phyloP scores from a whole-genome alignment of 2,329 filamentous ascomycete species.

The Tolypocladium album region DNA sequence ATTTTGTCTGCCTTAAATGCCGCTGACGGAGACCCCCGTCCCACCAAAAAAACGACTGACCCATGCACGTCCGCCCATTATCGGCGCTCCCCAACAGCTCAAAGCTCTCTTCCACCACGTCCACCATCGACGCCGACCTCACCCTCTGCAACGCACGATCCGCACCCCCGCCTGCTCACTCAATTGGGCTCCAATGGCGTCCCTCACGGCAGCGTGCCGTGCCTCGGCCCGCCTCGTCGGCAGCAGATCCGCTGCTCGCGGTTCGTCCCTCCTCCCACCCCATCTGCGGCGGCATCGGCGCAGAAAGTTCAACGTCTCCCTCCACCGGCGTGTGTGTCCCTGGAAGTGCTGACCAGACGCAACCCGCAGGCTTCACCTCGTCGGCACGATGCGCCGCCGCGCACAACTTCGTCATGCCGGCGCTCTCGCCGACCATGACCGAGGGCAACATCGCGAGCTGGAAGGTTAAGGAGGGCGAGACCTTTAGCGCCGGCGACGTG shows the following conservation, averaged over 20 bases:
- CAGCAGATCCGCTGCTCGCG: conserved; percentile 38
- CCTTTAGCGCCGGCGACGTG: conserved; percentile 73
- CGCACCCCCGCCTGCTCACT: conserved; percentile 6
- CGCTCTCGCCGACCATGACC: conserved; percentile 86
- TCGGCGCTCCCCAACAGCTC: conserved; percentile 23
- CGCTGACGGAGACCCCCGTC: conserved; percentile 3
- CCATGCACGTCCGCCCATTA: conserved; percentile 15
- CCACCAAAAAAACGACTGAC: conserved; percentile 18
- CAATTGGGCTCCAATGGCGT: conserved; percentile 45
- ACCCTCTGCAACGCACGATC: neutral
- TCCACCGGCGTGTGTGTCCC: too few relatives aligned
- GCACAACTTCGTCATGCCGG: conserved; percentile 85
- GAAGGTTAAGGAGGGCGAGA: conserved; percentile 81
- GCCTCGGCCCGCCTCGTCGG: conserved; percentile 49
- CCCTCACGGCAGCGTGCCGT: conserved; percentile 53
- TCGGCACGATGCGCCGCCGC: conserved; percentile 56
- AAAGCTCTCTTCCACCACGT: conserved; percentile 15
- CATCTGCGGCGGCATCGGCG: neutral
- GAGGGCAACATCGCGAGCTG: conserved; percentile 80
- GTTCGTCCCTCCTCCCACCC: conserved; percentile 28
- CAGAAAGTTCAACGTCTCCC: neutral
- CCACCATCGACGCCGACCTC: neutral
- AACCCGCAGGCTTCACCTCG: conserved; percentile 48
- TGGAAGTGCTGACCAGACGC: neutral
- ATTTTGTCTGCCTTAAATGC: neutral